phyloP scores from a whole-genome alignment of 2,329 filamentous ascomycete species.

The Chalaropsis thielavioides region DNA sequence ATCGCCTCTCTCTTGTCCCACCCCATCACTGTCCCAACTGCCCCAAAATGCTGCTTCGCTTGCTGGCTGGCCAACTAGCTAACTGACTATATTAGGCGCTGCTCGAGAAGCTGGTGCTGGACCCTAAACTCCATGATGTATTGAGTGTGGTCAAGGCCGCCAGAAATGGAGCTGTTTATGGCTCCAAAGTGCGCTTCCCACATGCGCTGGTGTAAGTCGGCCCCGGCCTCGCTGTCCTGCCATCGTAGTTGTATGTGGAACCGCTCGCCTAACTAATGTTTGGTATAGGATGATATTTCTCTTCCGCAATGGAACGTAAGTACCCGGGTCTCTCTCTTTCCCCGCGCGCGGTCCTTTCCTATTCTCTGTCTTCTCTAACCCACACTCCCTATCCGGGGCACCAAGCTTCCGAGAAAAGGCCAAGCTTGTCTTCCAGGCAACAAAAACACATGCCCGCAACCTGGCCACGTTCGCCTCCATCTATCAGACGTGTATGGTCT shows the following conservation, averaged over 20 bases:
- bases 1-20: background rate
- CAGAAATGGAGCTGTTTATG: conserved; percentile 94
- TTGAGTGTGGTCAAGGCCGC: conserved; percentile 81
- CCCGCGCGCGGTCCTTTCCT: background rate
- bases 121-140: conserved; percentile 73
- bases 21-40: background rate
- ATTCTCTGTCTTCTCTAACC: background rate
- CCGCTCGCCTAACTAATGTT: conserved; percentile 5
- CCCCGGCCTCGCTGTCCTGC: conserved; percentile 25
- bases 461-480: conserved; percentile 80
- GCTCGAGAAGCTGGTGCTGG: conserved; percentile 61
- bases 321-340: conserved; percentile 20
- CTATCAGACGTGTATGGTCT: conserved; percentile 72
- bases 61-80: background rate
- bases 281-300: conserved; percentile 73
- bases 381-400: background rate
- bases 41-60: background rate
- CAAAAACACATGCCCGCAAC: conserved; percentile 78
- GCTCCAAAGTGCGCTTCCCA: conserved; percentile 92
- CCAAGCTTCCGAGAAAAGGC: conserved; percentile 57
- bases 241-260: background rate
- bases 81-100: conserved; percentile 37
- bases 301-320: conserved; percentile 78
- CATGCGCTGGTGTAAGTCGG: conserved; percentile 66
- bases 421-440: conserved; percentile 67